Evolutionary conservation across 1,139 yeast species (phyloP).

Genomic region (Scheffersomyces titani): DNA sequence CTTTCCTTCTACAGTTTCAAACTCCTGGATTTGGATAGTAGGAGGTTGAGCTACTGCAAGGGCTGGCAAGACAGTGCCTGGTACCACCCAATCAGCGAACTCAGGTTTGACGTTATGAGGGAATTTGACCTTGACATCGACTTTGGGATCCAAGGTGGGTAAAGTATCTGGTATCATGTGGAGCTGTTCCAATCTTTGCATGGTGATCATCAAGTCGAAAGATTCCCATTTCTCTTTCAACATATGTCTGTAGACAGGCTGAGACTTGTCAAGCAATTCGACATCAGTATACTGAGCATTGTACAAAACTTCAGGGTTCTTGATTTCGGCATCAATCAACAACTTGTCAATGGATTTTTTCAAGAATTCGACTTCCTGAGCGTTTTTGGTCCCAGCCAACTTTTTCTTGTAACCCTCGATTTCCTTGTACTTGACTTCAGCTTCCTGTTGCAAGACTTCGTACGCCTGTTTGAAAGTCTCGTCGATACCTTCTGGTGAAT

Average conservation of each 20-base stretch:
- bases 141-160: slow-evolving; percentile 85
- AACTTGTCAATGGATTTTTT: slow-evolving; percentile 21
- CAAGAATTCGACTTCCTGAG: slow-evolving; percentile 6
- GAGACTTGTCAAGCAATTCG: slow-evolving; percentile 59
- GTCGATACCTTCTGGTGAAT: slow-evolving; percentile 67
- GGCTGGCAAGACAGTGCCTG: slow-evolving; percentile 76
- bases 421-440: slow-evolving; percentile 21
- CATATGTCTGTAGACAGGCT: slow-evolving; percentile 77
- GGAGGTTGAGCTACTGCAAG: slow-evolving; percentile 77
- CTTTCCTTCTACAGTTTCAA: slow-evolving; percentile 47
- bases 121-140: slow-evolving; percentile 74
- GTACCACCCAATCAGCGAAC: slow-evolving; percentile 63
- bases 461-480: slow-evolving; percentile 74
- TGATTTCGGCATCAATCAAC: slow-evolving; percentile 52
- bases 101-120: slow-evolving; percentile 61
- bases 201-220: slow-evolving; percentile 65
- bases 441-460: slow-evolving; percentile 54
- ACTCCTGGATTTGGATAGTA: slow-evolving; percentile 71
- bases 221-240: slow-evolving; percentile 73
- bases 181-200: slow-evolving; percentile 89
- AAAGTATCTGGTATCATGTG: slow-evolving; percentile 90
- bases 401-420: slow-evolving; percentile 14
- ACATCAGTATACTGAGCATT: slow-evolving; percentile 51
- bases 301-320: slow-evolving; percentile 82
- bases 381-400: slow-evolving; percentile 7